phyloP scores from a whole-genome alignment of 1,284 basidiomycete genomes.

The Trametes sp. region DNA sequence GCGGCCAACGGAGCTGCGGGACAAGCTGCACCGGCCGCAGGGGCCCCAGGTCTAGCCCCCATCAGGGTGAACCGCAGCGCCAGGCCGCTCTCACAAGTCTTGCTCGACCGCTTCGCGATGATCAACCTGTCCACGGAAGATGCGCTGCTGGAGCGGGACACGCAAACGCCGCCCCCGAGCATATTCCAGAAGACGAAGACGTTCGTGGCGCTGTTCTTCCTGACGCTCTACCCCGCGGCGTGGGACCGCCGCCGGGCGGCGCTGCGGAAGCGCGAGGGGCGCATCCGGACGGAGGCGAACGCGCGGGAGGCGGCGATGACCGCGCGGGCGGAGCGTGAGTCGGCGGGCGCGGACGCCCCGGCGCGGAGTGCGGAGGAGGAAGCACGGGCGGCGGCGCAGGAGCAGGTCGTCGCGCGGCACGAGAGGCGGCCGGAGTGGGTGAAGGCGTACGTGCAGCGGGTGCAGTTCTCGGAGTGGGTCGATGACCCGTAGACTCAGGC shows the following conservation, averaged over 20 bases:
- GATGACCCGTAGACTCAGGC: constrained; percentile 61
- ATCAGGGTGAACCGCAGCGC: constrained; percentile 19
- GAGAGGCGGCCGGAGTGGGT: constrained; percentile 67
- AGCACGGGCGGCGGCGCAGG: constrained; percentile 46
- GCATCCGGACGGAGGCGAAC: constrained; percentile 71
- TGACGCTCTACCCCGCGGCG: constrained; percentile 76
- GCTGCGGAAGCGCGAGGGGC: constrained; percentile 70
- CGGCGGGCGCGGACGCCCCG: constrained; percentile 38
- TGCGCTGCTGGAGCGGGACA: constrained; percentile 50
- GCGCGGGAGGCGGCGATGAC: constrained; percentile 47
- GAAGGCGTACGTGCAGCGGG: constrained; percentile 68
- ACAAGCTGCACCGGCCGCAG: constrained; percentile 2
- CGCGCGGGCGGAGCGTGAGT: constrained; percentile 41
- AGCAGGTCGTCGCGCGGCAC: constrained; percentile 56
- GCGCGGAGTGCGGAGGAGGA: constrained; percentile 40
- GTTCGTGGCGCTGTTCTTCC: constrained; percentile 64
- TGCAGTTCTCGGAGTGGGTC: constrained; percentile 70
- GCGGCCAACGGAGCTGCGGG: constrained; percentile 17
- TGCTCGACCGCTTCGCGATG: constrained; percentile 63
- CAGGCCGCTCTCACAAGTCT: constrained; percentile 39
- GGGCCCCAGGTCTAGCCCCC: constrained; percentile 27
- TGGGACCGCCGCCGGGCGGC: constrained; percentile 73
- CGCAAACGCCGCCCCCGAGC: constrained; percentile 46
- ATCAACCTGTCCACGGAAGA: constrained; percentile 66
- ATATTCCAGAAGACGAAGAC: constrained; percentile 57